A percentile compares a stretch with the other conserved stretches of the same genome.
phyloP scores from a whole-genome alignment of 2,329 filamentous ascomycete genomes.

The Diaporthe velutina region DNA sequence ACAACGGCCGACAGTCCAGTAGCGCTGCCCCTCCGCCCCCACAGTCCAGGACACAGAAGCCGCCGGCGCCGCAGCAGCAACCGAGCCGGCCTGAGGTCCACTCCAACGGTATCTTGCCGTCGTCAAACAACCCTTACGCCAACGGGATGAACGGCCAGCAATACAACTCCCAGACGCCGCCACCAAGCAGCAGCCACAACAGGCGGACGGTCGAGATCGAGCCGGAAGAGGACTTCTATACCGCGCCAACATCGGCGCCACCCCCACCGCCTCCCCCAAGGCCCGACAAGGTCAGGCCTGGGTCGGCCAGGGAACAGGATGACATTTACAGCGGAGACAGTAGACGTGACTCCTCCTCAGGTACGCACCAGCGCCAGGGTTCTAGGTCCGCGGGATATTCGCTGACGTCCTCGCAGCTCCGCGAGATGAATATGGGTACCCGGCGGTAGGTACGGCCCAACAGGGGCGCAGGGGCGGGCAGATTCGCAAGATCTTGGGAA shows the following conservation, averaged over 20 bases:
- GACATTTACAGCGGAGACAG: conserved; percentile 25
- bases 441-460: conserved; percentile 23
- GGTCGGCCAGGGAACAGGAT: conserved; percentile 37
- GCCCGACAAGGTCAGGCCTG: conserved; percentile 49
- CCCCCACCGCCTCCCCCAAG: conserved; percentile 49
- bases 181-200: conserved; percentile 21
- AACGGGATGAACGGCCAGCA: conserved; percentile 30
- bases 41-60: conserved; percentile 9
- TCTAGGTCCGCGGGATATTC: conserved; percentile 18
- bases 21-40: conserved; percentile 11
- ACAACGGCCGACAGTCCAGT: not conserved
- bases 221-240: conserved; percentile 42
- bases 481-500: conserved; percentile 40
- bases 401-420: conserved; percentile 31
- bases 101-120: conserved; percentile 14
- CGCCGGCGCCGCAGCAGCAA: conserved; percentile 6
- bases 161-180: conserved; percentile 31
- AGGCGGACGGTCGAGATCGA: conserved; percentile 38
- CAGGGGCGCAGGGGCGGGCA: conserved; percentile 31
- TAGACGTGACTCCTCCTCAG: conserved; percentile 24
- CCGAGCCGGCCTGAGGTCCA: conserved; percentile 23
- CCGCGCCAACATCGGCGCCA: conserved; percentile 39
- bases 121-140: conserved; percentile 33
- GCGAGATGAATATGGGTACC: conserved; percentile 32
- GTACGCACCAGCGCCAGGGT: conserved; percentile 15